These are phyloP conservation scores for Coemansia furcata DNA, from an alignment of 192 early-diverging fungal genomes.

Conservation along the genomic window DNA sequence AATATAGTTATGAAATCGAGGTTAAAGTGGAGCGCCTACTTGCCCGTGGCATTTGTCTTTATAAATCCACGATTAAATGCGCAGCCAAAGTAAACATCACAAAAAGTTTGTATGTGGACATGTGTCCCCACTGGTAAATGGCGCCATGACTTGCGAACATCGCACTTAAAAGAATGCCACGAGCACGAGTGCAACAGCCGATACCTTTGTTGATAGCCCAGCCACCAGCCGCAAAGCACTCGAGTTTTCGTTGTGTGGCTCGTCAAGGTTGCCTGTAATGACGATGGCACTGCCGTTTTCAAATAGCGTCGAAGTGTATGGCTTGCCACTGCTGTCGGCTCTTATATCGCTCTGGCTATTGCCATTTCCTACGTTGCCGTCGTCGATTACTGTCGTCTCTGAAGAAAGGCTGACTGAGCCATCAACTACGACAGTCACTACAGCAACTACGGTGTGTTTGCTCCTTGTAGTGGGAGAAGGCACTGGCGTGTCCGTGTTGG, in stretches of 20 bases:
- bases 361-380: slow-evolving; percentile 1
- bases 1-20: neutral
- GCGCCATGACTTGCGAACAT: neutral
- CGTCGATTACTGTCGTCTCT: slow-evolving; percentile 20
- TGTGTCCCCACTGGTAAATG: neutral
- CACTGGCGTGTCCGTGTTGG: neutral
- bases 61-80: neutral
- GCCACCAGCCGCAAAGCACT: neutral
- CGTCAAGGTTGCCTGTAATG: slow-evolving; percentile 21
- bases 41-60: neutral
- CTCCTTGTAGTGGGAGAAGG: slow-evolving; percentile 2
- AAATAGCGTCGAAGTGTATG: slow-evolving; percentile 33
- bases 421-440: slow-evolving; percentile 39
- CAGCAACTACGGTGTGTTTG: slow-evolving; percentile 32
- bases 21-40: neutral
- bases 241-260: neutral
- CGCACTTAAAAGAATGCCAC: neutral
- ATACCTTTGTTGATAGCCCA: neutral
- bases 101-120: neutral
- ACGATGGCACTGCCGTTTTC: slow-evolving; percentile 35
- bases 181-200: neutral
- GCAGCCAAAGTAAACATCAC: neutral
- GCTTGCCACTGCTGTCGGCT: neutral
- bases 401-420: slow-evolving; percentile 23
- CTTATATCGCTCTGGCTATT: neutral